Conservation (phyloP, 1,139 yeast species). For the Suhomyces panamericanus region DNA sequence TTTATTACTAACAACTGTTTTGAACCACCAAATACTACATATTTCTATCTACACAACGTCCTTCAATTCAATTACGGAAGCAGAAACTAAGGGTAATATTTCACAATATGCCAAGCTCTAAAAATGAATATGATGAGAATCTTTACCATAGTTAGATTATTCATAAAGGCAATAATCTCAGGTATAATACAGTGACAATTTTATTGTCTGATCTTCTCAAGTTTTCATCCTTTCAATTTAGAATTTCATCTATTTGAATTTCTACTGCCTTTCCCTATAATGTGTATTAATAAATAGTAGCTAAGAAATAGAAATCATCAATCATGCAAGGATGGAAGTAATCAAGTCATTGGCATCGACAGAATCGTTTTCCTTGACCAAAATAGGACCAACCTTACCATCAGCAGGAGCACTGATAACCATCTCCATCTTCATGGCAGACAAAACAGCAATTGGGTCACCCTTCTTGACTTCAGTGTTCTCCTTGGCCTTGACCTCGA, state of each 20-base stretch:
- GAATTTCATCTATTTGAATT: not conserved
- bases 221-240: too few relatives aligned
- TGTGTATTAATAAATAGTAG: slow-evolving; percentile 6
- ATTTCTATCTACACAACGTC: too few relatives aligned
- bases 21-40: too few relatives aligned
- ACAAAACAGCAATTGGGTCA: slow-evolving; percentile 88
- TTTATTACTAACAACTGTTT: too few relatives aligned
- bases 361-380: slow-evolving; percentile 86
- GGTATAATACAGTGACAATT: too few relatives aligned
- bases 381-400: slow-evolving; percentile 77
- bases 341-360: slow-evolving; percentile 92
- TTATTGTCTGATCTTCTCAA: too few relatives aligned
- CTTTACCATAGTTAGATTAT: too few relatives aligned
- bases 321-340: slow-evolving; percentile 30
- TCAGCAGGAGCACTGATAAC: slow-evolving; percentile 89
- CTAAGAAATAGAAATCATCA: slow-evolving; percentile 4
- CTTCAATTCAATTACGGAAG: too few relatives aligned
- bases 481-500: slow-evolving; percentile 86
- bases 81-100: too few relatives aligned
- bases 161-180: too few relatives aligned
- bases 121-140: too few relatives aligned
- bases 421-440: slow-evolving; percentile 99
- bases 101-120: too few relatives aligned
- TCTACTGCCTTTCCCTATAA: not conserved
- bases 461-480: slow-evolving; percentile 94